Evolutionary conservation across 1,284 basidiomycete genomes (phyloP).

Genomic region (Boletus semigastroideus): DNA sequence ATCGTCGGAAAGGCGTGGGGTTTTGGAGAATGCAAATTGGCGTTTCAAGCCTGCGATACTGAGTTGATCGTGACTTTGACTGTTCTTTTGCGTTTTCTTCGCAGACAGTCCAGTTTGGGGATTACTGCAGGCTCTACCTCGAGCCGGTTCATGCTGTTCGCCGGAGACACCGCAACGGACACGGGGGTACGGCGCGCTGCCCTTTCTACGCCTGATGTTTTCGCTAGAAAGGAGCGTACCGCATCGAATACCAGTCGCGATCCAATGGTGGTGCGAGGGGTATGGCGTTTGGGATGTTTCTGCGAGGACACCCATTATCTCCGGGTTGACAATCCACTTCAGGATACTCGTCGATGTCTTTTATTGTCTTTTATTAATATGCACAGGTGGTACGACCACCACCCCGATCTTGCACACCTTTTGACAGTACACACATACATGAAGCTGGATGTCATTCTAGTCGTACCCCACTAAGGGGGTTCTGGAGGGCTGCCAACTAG

Average conservation of each 20-base stretch:
- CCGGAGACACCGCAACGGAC: rapidly evolving
- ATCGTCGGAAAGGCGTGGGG: constrained; percentile 81
- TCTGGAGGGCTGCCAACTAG: too few relatives aligned
- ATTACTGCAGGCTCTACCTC: too few relatives aligned
- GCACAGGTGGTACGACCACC: too few relatives aligned
- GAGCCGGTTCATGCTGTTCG: neutral
- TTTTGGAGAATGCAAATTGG: too few relatives aligned
- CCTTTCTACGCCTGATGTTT: rapidly evolving
- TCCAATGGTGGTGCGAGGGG: neutral
- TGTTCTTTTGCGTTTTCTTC: neutral
- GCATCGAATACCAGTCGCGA: neutral
- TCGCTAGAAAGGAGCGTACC: neutral
- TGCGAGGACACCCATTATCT: constrained; percentile 1
- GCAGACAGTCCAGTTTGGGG: neutral
- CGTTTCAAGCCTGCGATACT: neutral
- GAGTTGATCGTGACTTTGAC: neutral
- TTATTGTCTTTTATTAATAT: too few relatives aligned
- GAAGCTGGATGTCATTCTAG: too few relatives aligned
- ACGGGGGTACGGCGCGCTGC: neutral
- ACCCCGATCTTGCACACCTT: too few relatives aligned
- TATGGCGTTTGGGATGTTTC: neutral
- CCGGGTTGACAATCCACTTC: too few relatives aligned
- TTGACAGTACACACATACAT: too few relatives aligned
- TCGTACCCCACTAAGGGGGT: too few relatives aligned
- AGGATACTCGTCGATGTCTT: too few relatives aligned